Evolutionary conservation across 73 alveolate species (phyloP), one percentile per base, ranked within the genome.

Genomic region (Tetrahymena elliotti): DNA sequence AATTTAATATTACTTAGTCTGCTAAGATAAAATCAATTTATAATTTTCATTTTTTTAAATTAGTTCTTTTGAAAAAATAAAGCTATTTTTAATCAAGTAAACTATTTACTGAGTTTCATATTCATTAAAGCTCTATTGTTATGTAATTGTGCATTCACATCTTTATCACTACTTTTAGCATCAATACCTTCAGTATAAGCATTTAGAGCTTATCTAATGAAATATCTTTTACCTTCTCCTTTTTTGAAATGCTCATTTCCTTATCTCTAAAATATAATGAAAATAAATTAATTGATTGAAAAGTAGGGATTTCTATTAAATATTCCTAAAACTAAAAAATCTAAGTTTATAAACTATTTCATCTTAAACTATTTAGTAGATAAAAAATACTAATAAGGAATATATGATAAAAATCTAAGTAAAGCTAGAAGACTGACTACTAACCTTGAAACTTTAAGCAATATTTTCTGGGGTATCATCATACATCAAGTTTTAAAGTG

Each of bases 401-500:
- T 40, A 10, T 10, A 40, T 40, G 15, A 40, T 40, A 40, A 40
- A 10, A 40, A 40, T 40, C 15, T 40, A 10, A 40, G 15, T 40
- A 40, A 15, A 40, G 54, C 15, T 10, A 8, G 15, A 8, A 10
- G 54, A 40, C 54, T 40, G 20, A 47, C 5, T 40, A 12, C 31
- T 47, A 0, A 84, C 93, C n/a, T 84, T 88, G 36, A 94, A 52
- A n/a, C 53, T 38, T 33, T 88, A 39, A 36, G 96, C 96, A 22
- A 88, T 88, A 33, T 94, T 94, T 39, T 84, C 95, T 40, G 96
- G 96, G 6, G 96, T 94, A 94, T 94, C 96, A 84, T 94, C 96
- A 84, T 88, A 94, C 83, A 52, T n/a, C 6, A 94, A 53, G 53
- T 88, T 94, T 94, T 94, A 52, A 12, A 94, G 82, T 15, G 96